Evolutionary conservation across 2,329 filamentous ascomycete species (phyloP).

Genomic region (Ophiosphaerella herpotricha): DNA sequence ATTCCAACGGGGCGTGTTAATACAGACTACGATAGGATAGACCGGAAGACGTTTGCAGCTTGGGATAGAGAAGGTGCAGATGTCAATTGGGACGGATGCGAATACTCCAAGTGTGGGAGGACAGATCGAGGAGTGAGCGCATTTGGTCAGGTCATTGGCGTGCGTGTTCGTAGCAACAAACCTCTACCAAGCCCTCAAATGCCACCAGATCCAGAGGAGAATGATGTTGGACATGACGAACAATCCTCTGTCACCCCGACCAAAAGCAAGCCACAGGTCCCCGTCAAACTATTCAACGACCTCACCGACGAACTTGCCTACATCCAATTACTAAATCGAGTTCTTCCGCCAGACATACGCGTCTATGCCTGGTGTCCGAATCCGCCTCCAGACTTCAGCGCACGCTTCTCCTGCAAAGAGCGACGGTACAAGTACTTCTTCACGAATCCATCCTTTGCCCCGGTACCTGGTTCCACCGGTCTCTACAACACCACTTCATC

Average conservation of each 20-base stretch:
- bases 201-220: conserved; percentile 8
- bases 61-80: conserved; percentile 47
- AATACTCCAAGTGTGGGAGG: conserved; percentile 93
- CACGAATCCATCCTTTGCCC: conserved; percentile 85
- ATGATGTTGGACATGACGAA: not conserved
- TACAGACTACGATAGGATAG: conserved; percentile 39
- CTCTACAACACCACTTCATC: conserved; percentile 42
- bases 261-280: conserved; percentile 16
- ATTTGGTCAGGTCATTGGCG: conserved; percentile 90
- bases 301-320: conserved; percentile 84
- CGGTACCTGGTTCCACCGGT: conserved; percentile 62
- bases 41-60: conserved; percentile 40
- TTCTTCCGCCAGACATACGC: conserved; percentile 87
- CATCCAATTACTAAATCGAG: conserved; percentile 78
- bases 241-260: conserved; percentile 1
- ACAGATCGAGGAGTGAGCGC: conserved; percentile 94
- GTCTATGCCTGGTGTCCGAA: conserved; percentile 91
- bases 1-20: conserved; percentile 20
- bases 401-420: conserved; percentile 90
- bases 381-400: conserved; percentile 79
- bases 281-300: conserved; percentile 61
- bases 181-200: conserved; percentile 54
- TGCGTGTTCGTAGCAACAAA: conserved; percentile 79
- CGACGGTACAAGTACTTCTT: conserved; percentile 97
- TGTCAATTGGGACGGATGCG: conserved; percentile 79